Conservation (phyloP, 495 filamentous ascomycete species). For the Podospora conica region DNA sequence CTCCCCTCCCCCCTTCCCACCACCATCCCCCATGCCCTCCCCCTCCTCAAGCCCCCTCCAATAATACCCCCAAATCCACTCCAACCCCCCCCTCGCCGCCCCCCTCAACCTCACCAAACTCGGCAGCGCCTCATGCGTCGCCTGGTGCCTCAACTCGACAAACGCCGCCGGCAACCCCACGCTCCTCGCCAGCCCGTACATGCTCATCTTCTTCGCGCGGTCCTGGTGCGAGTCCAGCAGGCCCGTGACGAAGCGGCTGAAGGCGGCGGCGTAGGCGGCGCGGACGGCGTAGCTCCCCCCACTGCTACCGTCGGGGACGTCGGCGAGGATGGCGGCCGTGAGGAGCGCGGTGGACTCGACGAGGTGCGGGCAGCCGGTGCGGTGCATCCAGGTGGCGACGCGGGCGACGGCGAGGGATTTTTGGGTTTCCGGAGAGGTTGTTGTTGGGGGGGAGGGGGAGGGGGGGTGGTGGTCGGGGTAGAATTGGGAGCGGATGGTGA, state of each 20-base stretch:
- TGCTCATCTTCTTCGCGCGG: constrained; percentile 62
- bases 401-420: constrained; percentile 39
- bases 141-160: constrained; percentile 85
- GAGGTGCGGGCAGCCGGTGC: constrained; percentile 72
- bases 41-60: constrained; percentile 53
- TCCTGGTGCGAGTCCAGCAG: constrained; percentile 71
- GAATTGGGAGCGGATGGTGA: constrained; percentile 60
- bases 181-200: constrained; percentile 74
- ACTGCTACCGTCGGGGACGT: constrained; percentile 30
- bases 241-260: constrained; percentile 75
- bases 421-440: background rate
- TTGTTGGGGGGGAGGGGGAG: background rate
- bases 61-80: constrained; percentile 85
- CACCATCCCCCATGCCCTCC: constrained; percentile 11
- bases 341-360: constrained; percentile 77
- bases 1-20: background rate
- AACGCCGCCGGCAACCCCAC: constrained; percentile 75
- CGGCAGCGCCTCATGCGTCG: constrained; percentile 82
- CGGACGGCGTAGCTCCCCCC: constrained; percentile 34
- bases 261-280: constrained; percentile 43
- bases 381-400: constrained; percentile 53
- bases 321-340: constrained; percentile 64
- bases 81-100: constrained; percentile 59
- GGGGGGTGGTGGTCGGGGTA: constrained; percentile 40
- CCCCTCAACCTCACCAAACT: constrained; percentile 61